phyloP scores from a whole-genome alignment of 257 asterid genomes.

The Marsdenia floribunda region DNA sequence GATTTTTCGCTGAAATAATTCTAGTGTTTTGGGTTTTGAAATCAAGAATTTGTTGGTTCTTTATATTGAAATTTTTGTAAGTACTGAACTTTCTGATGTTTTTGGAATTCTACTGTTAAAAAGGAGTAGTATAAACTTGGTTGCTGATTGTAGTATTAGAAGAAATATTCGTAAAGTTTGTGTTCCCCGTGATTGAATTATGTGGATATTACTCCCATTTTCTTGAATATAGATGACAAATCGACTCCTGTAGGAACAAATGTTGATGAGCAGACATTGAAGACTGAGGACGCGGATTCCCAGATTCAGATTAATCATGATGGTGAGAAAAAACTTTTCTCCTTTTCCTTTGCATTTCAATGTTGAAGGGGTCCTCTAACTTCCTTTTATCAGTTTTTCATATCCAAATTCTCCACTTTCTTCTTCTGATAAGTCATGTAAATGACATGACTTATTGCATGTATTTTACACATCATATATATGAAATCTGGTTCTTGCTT shows the following conservation, averaged over 20 bases:
- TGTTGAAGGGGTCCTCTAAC: not conserved
- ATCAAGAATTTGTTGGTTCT: not conserved
- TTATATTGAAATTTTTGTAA: not conserved
- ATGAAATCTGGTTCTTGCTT: not conserved
- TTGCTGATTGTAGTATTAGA: no score
- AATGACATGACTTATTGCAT: not conserved
- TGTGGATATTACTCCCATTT: not conserved
- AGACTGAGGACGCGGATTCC: not conserved
- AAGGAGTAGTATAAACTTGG: no score
- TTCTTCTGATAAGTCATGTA: not conserved
- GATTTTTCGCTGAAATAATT: not conserved
- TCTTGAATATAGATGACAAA: not conserved
- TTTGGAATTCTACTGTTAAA: no score
- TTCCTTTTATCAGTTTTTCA: not conserved
- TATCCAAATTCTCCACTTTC: not conserved
- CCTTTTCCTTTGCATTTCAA: not conserved
- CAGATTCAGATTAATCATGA: not conserved
- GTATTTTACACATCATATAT: not conserved
- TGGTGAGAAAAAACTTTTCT: not conserved
- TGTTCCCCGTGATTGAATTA: not conserved
- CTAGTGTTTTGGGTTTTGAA: not conserved
- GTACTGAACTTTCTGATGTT: not conserved
- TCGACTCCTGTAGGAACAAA: not conserved
- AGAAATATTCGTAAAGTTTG: not conserved
- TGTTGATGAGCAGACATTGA: not conserved